Evolutionary conservation across 441 rosid species (phyloP), one percentile per base, ranked within the genome.

Genomic region (Biscutella laevigata): DNA sequence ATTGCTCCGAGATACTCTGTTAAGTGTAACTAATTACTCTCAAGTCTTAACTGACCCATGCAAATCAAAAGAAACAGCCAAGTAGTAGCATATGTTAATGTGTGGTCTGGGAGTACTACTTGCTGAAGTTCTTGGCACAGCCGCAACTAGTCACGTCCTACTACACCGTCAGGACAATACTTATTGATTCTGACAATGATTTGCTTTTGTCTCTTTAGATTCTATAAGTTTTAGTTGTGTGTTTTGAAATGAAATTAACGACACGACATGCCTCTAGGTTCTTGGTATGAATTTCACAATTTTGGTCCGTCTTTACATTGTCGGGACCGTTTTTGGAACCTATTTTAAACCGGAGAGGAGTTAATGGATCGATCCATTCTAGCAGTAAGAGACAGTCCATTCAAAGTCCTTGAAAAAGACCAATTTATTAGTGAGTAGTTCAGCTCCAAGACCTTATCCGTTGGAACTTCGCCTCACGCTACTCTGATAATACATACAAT

Each of bases 41-140:
- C 29, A 22, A 61, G 39, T 61, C 43, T 4, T 26, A n/a, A 29
- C 20, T 1, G 34, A 14, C 1, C 12, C 12, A 20, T 53, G 53
- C 32, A 19, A 26, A 15, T 19, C 11, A 27, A 22, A 33, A 32
- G 4, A 7, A 22, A 29, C 25, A 32, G 4, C 20, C 20, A 17
- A 17, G 20, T 17, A n/a, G 14, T 24, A 16, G 36, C 7, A 20
- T n/a, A 27, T 17, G 20, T 26, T 47, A 6, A 27, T 53, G 30
- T 36, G 33, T 44, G 43, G 30, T 27, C 70, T 84, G 97, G 97
- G 97, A 40, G 88, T 90, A 26, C 94, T 86, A 30, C 67, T 90
- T 47, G 97, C 95, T 1, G 97, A 95, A 41, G 95, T 84, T 7
- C 75, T 86, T 71, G 97, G 97, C 55, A 90, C 97, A 9, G 97